Evolutionary conservation across 441 rosid genomes (phyloP), one percentile per base, ranked within the genome.

Genomic region (Metrosideros polymorpha): DNA sequence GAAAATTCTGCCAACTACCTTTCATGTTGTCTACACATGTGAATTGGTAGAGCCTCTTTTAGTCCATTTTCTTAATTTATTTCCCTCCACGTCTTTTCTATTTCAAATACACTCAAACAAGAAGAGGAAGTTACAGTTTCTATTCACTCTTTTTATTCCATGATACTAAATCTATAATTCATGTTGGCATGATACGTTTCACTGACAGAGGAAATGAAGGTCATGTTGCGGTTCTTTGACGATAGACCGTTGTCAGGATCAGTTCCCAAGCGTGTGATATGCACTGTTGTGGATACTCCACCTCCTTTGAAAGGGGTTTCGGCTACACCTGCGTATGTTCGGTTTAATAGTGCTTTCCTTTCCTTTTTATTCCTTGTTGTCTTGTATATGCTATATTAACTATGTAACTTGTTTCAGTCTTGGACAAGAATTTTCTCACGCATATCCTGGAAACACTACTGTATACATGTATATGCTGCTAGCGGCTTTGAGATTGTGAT

Each of bases 131-230:
- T 4, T 6, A 10, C 30, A n/a, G 15, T 82, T 55, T 85, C 42
- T 35, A 39, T 61, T 77, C 32, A 47, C 29, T 83, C 30, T 54
- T 5, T 29, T 9, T 83, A 32, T 17, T 32, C 47, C 27, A 27
- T 43, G 57, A 51, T 32, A 30, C 76, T 82, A 24, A 45, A 87
- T 29, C 32, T 35, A 22, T n/a, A 52, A 49, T 79, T 24, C 50
- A 77, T 42, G 85, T 17, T 85, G 77, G 42, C 75, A 22, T 86
- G 84, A 83, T 77, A 29, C 89, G 87, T 85, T 89, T 85, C 43
- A 47, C 57, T 82, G 83, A 87, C 96, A 98, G 99, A 96, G 93
- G 99, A 94, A 88, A 95, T 96, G 98, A 93, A 87, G 88, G 96
- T 96, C 88, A 89, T 88, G 83, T 82, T 96, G 90, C 96, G 96